phyloP scores from a whole-genome alignment of 768 basidiomycete species.

The Pleurotus citrinopileatus region DNA sequence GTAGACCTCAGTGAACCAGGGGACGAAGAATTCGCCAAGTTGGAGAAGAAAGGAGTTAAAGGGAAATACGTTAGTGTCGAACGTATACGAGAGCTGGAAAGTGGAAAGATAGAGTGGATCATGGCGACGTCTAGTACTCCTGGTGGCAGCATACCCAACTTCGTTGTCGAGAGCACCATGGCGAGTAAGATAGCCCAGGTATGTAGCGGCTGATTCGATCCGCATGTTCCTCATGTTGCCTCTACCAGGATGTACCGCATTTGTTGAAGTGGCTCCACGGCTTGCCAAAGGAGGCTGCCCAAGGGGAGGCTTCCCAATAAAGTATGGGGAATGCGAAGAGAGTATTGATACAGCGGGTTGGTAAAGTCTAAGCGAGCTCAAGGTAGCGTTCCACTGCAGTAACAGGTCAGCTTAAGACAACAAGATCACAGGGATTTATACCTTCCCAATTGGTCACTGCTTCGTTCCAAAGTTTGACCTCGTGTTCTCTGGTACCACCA shows the following conservation, averaged over 20 bases:
- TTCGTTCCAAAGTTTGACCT: constrained; percentile 81
- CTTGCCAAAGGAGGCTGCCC: too few species aligned
- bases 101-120: constrained; percentile 70
- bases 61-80: constrained; percentile 74
- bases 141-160: constrained; percentile 66
- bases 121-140: constrained; percentile 78
- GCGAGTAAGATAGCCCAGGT: constrained; percentile 63
- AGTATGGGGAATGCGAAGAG: too few species aligned
- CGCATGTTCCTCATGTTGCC: neutral
- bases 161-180: constrained; percentile 60
- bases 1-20: constrained; percentile 53
- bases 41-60: constrained; percentile 62
- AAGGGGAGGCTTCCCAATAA: too few species aligned
- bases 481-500: constrained; percentile 92
- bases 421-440: constrained; percentile 29
- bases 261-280: constrained; percentile 66
- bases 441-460: constrained; percentile 96
- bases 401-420: constrained; percentile 13
- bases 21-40: constrained; percentile 53
- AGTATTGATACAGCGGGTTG: neutral
- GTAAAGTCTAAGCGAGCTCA: constrained; percentile 58
- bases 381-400: constrained; percentile 76
- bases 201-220: constrained; percentile 12
- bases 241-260: constrained; percentile 63
- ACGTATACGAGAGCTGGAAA: constrained; percentile 55